Evolutionary conservation across 139 green algal genomes (phyloP), one percentile per base, ranked within the genome.

Genomic region (Chlorella ohadii): DNA sequence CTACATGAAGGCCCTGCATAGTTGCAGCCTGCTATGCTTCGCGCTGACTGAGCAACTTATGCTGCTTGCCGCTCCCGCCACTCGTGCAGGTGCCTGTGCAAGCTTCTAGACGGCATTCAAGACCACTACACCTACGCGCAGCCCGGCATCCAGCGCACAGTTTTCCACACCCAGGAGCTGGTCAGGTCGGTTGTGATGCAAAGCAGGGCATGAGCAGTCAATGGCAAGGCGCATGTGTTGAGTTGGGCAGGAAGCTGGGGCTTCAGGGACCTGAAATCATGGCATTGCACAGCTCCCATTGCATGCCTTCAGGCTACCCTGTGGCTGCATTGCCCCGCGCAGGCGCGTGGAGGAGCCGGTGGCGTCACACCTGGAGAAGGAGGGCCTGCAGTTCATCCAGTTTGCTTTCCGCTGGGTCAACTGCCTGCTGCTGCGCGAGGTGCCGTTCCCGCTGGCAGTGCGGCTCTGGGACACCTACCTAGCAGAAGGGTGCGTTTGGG

Each of bases 371-470:
- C 82, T 99, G 61, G 94, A 97, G 66, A 51, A 81, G 11, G 88
- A 99, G 84, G 89, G 90, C 27, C 85, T 99, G 17, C 94, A 99
- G 87, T 98, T 98, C 81, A 95, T 99, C 70, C 97, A 99, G 84
- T 99, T 99, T 92, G 93, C 96, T 22, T 98, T 98, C 87, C 89
- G 97, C n/a, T 99, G 97, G 97, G 93, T 98, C 59, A 99, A 99
- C 87, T 99, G 97, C 91, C 91, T 99, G 80, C 89, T 98, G 38
- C 85, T 98, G 41, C 90, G 96, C 12, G 96, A 98, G 89, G 78
- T 98, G 34, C 95, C 96, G n/a, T 98, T 98, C 83, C 44, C 63
- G n/a, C 83, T 95, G 71, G 92, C 84, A 19, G 70, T 91, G 4
- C 90, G 95, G 22, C 92, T 98, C 61, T 99, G 95, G 94, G 97